Conservation (phyloP, 1,284 basidiomycete genomes). For the Cronartium ribicola region DNA sequence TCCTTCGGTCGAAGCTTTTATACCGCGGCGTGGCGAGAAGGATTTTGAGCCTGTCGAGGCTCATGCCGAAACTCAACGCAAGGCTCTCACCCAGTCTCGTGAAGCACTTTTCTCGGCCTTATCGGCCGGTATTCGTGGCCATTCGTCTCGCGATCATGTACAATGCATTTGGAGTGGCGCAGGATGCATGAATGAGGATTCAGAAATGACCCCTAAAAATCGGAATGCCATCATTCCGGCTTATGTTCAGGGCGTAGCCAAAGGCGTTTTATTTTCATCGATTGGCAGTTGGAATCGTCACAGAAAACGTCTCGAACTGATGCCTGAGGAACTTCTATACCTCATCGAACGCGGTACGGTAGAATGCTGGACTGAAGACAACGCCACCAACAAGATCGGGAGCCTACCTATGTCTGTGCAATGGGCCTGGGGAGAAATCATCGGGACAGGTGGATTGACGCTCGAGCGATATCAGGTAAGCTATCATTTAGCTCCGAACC, state of each 20-base stretch:
- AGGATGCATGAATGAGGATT: background rate
- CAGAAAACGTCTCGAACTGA: slow-evolving; percentile 34
- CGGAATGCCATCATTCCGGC: background rate
- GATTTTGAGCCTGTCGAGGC: slow-evolving; percentile 37
- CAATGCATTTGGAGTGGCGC: slow-evolving; percentile 22
- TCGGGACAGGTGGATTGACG: slow-evolving; percentile 22
- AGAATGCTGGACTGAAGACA: slow-evolving; percentile 31
- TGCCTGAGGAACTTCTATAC: slow-evolving; percentile 35
- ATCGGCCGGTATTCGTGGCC: slow-evolving; percentile 25
- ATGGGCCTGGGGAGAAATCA: slow-evolving; percentile 39
- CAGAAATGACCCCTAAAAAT: background rate
- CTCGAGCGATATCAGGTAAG: slow-evolving; percentile 40
- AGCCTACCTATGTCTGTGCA: slow-evolving; percentile 31
- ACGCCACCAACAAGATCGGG: background rate
- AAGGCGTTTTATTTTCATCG: slow-evolving; percentile 38
- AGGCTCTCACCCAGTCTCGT: slow-evolving; percentile 22
- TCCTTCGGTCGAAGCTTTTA: slow-evolving; percentile 26
- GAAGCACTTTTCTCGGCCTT: slow-evolving; percentile 33
- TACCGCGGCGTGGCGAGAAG: slow-evolving; percentile 37
- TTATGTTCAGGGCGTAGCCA: slow-evolving; percentile 30
- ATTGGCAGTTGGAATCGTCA: slow-evolving; percentile 30
- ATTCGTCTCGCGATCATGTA: slow-evolving; percentile 40
- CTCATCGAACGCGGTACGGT: slow-evolving; percentile 39
- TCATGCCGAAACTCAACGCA: slow-evolving; percentile 4
- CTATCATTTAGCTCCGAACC: background rate